Percentiles rank a stretch among this genome's conserved stretches.
Conservation (phyloP, 1,284 basidiomycete species). For the Tilletiopsis washingtonensis region DNA sequence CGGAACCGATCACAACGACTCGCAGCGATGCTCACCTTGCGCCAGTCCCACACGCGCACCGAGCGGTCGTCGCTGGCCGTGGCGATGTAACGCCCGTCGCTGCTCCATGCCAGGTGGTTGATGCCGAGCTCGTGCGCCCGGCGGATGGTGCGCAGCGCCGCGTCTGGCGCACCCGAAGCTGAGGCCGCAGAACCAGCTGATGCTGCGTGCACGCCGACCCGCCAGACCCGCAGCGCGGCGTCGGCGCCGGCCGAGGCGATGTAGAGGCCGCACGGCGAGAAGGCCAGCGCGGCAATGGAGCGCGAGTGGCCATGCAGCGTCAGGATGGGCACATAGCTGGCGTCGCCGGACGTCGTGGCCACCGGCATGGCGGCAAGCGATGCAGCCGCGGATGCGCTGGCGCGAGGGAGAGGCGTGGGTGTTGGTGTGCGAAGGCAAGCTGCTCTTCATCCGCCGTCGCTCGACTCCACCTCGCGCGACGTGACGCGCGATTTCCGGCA, state of each 20-base stretch:
- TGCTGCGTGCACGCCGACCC: conserved; percentile 4
- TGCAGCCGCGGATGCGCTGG: no score
- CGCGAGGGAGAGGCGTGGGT: no score
- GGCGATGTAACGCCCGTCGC: conserved; percentile 29
- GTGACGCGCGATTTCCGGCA: no score
- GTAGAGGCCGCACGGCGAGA: conserved; percentile 50
- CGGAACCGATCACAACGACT: no score
- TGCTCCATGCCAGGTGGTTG: conserved; percentile 37
- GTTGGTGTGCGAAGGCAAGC: no score
- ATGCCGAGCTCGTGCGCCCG: conserved; percentile 20
- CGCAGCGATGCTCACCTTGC: no score
- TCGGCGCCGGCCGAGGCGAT: conserved; percentile 48
- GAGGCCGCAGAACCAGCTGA: not conserved
- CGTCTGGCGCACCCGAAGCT: not conserved
- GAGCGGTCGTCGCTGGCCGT: conserved; percentile 34
- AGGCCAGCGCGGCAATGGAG: conserved; percentile 49
- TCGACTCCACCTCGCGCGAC: no score
- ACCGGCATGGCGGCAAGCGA: no score
- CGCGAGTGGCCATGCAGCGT: conserved; percentile 50
- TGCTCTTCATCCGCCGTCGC: no score
- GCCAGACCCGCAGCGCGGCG: conserved; percentile 42
- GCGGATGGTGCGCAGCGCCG: conserved; percentile 19
- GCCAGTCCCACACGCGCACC: conserved; percentile 27
- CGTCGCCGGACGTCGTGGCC: no score
- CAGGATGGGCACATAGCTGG: conserved; percentile 37